phyloP scores from a whole-genome alignment of 1,284 basidiomycete species.

The Papiliotrema laurentii region DNA sequence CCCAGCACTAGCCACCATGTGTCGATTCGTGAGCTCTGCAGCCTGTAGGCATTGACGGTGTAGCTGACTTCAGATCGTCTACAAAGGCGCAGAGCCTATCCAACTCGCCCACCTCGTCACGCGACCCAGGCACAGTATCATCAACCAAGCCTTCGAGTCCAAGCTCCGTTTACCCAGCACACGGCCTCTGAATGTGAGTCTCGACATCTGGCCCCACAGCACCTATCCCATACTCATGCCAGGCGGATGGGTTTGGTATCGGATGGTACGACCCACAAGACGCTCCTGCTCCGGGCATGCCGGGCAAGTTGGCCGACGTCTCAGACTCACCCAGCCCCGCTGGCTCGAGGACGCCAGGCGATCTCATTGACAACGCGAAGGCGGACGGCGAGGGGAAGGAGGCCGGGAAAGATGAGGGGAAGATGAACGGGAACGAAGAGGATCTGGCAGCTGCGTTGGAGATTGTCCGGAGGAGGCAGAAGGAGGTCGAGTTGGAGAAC shows the following conservation, averaged over 20 bases:
- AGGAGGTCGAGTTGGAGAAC: conserved; percentile 63
- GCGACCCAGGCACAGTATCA: conserved; percentile 88
- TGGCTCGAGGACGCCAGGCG: not conserved
- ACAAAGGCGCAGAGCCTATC: conserved; percentile 83
- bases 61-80: conserved; percentile 52
- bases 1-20: conserved; percentile 12
- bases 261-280: conserved; percentile 57
- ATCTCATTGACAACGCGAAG: not conserved
- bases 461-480: conserved; percentile 24
- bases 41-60: not conserved
- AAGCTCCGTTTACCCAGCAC: conserved; percentile 73
- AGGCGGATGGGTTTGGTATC: conserved; percentile 93
- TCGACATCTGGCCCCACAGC: conserved; percentile 1
- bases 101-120: conserved; percentile 85
- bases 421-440: conserved; percentile 8
- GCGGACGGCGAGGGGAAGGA: not conserved
- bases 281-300: conserved; percentile 3
- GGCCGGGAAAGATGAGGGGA: not conserved
- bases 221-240: not conserved
- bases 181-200: conserved; percentile 67
- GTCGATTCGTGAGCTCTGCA: conserved; percentile 25
- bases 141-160: conserved; percentile 91
- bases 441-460: conserved; percentile 17
- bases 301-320: not conserved
- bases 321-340: not conserved